Evolutionary conservation across 176 grass and related monocot genomes (phyloP).

Genomic region (Aechmea fasciata): DNA sequence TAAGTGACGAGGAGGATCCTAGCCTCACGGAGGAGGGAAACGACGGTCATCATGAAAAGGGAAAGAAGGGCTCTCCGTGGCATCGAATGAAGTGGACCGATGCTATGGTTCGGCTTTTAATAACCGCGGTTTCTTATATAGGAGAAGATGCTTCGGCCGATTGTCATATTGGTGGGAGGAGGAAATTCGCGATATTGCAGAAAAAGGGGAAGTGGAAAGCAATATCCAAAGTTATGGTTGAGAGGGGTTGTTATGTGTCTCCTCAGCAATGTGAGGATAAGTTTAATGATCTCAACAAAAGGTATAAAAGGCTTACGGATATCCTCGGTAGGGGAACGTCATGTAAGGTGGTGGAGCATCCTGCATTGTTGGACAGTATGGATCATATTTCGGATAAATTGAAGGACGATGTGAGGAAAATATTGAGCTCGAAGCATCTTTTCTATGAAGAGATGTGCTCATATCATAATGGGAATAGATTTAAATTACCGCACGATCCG

Average conservation of each 20-base stretch:
- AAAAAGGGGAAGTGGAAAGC: constrained; percentile 99
- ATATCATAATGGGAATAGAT: constrained; percentile 84
- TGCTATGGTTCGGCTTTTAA: constrained; percentile 81
- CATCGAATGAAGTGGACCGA: constrained; percentile 99
- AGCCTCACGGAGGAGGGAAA: constrained; percentile 34
- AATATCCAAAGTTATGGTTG: constrained; percentile 71
- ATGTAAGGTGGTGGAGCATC: constrained; percentile 73
- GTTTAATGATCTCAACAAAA: constrained; percentile 98
- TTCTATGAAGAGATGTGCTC: constrained; percentile 98
- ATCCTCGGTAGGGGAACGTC: constrained; percentile 81
- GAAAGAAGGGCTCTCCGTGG: constrained; percentile 58
- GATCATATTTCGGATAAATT: constrained; percentile 63
- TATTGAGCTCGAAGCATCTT: constrained; percentile 83
- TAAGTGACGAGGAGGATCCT: constrained; percentile 60
- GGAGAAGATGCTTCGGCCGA: constrained; percentile 66
- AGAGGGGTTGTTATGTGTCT: constrained; percentile 75
- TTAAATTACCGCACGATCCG: constrained; percentile 64
- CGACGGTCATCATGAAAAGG: constrained; percentile 33
- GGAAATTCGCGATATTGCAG: constrained; percentile 57
- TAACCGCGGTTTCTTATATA: constrained; percentile 69
- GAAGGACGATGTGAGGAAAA: constrained; percentile 93
- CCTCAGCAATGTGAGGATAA: constrained; percentile 97
- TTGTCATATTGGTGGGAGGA: constrained; percentile 30
- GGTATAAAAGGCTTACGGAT: constrained; percentile 88
- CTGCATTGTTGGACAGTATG: constrained; percentile 62